Conservation (phyloP, 2,329 filamentous ascomycete species). For the Microascus cirrosus region DNA sequence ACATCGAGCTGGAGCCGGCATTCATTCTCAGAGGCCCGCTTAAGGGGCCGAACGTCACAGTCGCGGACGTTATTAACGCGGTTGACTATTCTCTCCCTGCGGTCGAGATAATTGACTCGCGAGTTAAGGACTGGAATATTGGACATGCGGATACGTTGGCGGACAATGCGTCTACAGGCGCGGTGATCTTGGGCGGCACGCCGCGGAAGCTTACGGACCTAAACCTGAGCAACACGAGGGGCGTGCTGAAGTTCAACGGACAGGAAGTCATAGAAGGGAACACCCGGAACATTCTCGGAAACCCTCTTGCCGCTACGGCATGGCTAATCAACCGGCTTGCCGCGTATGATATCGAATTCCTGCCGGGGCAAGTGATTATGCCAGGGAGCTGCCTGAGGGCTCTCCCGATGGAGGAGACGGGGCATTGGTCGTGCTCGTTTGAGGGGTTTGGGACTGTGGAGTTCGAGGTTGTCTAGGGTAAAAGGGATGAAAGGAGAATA, state of each 20-base stretch:
- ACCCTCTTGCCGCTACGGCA: conserved; percentile 13
- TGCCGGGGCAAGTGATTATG: conserved; percentile 8
- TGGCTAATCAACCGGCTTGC: conserved; percentile 14
- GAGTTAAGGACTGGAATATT: conserved; percentile 15
- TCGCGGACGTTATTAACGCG: conserved; percentile 16
- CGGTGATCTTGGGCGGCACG: conserved; percentile 15
- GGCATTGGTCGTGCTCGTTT: too few species aligned
- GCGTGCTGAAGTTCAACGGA: conserved; percentile 13
- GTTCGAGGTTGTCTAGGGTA: too few species aligned
- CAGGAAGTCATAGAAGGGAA: conserved; percentile 13
- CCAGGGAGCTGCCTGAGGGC: neutral
- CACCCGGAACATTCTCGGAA: conserved; percentile 14
- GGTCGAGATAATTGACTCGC: conserved; percentile 17
- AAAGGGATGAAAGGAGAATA: too few species aligned
- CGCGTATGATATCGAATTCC: conserved; percentile 12
- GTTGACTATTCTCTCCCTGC: conserved; percentile 16
- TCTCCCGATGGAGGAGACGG: neutral
- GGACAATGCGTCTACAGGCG: conserved; percentile 14
- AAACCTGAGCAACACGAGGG: conserved; percentile 11
- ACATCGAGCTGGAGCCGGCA: conserved; percentile 15
- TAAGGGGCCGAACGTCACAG: conserved; percentile 13
- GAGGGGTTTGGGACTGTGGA: too few species aligned
- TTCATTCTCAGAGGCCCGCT: conserved; percentile 14
- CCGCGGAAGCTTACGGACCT: conserved; percentile 12
- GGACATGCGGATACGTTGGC: conserved; percentile 14